Percentiles rank a stretch among this genome's conserved stretches.
These are phyloP conservation scores for Kazachstania bromeliacearum DNA, from an alignment of 805 yeast species.

Conservation along the genomic window DNA sequence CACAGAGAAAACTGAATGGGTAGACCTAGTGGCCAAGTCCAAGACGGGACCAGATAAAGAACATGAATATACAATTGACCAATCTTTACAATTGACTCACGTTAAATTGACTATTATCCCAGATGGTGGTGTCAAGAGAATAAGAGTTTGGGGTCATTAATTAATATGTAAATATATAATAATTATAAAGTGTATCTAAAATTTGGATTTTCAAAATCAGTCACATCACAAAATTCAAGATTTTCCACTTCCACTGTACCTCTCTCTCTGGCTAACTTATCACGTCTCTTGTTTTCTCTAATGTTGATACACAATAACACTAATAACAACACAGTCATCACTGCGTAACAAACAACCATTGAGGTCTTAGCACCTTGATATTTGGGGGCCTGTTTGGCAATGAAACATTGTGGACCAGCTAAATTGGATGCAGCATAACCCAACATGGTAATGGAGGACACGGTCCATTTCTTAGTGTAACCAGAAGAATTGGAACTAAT, in stretches of 20 bases:
- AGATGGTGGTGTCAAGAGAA: conserved; percentile 93
- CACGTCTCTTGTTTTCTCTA: conserved; percentile 38
- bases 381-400: conserved; percentile 45
- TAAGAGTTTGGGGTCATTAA: conserved; percentile 62
- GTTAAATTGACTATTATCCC: conserved; percentile 80
- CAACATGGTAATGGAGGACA: conserved; percentile 49
- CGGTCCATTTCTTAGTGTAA: conserved; percentile 58
- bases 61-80: conserved; percentile 41
- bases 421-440: conserved; percentile 62
- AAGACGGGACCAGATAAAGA: conserved; percentile 81
- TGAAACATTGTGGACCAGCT: conserved; percentile 67
- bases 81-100: conserved; percentile 45
- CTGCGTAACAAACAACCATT: conserved; percentile 40
- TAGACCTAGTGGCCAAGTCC: conserved; percentile 49
- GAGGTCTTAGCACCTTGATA: conserved; percentile 49
- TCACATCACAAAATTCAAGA: conserved; percentile 35
- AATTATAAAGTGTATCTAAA: conserved; percentile 30
- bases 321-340: conserved; percentile 31
- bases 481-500: conserved; percentile 53
- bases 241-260: conserved; percentile 21
- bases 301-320: conserved; percentile 23
- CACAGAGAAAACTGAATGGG: conserved; percentile 48
- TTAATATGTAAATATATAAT: not conserved
- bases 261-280: conserved; percentile 13
- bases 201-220: conserved; percentile 36